These are phyloP conservation scores for Orbilia brochopaga DNA, from an alignment of 2,329 filamentous ascomycete species.

Conservation along the genomic window DNA sequence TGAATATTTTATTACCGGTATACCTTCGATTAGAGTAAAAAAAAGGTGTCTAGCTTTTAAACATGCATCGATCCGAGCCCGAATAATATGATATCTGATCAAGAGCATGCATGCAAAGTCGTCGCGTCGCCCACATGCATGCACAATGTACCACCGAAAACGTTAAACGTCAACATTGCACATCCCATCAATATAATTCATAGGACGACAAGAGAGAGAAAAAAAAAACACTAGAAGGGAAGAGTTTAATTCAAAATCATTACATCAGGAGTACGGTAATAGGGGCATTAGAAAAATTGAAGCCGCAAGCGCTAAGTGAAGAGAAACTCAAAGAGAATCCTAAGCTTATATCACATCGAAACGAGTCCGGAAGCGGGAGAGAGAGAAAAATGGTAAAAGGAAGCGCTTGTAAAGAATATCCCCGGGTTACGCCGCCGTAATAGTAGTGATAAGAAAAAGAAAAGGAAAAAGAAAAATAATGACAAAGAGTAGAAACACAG, in stretches of 20 bases:
- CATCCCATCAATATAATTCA: no score
- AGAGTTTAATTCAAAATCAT: background rate
- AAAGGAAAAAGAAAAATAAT: background rate
- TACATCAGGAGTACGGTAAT: slow-evolving; percentile 16
- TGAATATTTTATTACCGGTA: no score
- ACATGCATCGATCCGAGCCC: no score
- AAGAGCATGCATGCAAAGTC: no score
- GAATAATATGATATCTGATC: no score
- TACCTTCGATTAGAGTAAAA: no score
- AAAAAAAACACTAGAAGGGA: background rate
- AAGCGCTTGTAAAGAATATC: slow-evolving; percentile 23
- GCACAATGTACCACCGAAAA: no score
- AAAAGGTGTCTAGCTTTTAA: no score
- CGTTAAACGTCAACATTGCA: no score
- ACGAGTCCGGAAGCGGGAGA: no score
- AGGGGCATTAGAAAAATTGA: slow-evolving; percentile 7
- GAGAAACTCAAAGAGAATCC: slow-evolving; percentile 11
- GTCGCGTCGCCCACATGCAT: no score
- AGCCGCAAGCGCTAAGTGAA: slow-evolving; percentile 13
- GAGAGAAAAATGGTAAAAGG: slow-evolving; percentile 1
- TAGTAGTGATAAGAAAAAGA: slow-evolving; percentile 27
- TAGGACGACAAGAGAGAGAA: background rate
- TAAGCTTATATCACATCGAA: background rate
- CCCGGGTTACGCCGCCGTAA: slow-evolving; percentile 45
- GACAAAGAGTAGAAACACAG: background rate